Evolutionary conservation across 176 grass and related monocot species (phyloP), one percentile per base, ranked within the genome.

Genomic region (Coix lacrymajobi): DNA sequence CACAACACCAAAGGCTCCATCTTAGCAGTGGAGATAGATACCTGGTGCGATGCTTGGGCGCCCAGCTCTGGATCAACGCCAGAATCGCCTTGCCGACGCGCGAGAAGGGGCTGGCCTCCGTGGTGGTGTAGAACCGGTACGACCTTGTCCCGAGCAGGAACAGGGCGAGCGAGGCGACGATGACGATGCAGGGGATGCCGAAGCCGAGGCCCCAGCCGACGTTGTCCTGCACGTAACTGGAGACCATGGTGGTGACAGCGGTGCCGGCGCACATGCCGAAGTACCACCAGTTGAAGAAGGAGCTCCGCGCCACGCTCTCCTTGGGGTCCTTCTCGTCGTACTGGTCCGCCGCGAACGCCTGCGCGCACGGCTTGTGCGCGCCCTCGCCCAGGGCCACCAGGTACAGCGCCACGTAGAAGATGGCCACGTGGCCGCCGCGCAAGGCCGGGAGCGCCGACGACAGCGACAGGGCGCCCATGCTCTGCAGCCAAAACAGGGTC

Each of bases 241-340:
- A 79, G 30, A 85, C 31, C 66, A 92, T 44, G 73, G 44, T 75
- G 6, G 88, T 81, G 84, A 66, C 64, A 52, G 79, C 68, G 71
- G 82, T 90, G 41, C 82, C 85, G 22, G 74, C 83, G 62, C 78
- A 86, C 82, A 95, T 84, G 62, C 87, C 90, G 62, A 95, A 92
- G 56, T 92, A 90, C 93, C 90, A 95, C 89, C 90, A 95, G 82
- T 92, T 95, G 84, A 95, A 95, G 85, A 90, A 95, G 32, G 93
- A 90, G 79, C 93, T 95, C 73, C 80, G 46, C 10, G 93, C 76
- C 11, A 49, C 69, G 84, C 45, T 41, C 68, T 92, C 87, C 43
- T 32, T 7, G 41, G 78, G 79, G 78, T 92, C 81, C 60, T 69
- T 80, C 49, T 81, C 82, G 85, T 95, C 87, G 78, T 86, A 95